Evolutionary conservation across 805 yeast species (phyloP).

Genomic region (Starmerella stigmatis): DNA sequence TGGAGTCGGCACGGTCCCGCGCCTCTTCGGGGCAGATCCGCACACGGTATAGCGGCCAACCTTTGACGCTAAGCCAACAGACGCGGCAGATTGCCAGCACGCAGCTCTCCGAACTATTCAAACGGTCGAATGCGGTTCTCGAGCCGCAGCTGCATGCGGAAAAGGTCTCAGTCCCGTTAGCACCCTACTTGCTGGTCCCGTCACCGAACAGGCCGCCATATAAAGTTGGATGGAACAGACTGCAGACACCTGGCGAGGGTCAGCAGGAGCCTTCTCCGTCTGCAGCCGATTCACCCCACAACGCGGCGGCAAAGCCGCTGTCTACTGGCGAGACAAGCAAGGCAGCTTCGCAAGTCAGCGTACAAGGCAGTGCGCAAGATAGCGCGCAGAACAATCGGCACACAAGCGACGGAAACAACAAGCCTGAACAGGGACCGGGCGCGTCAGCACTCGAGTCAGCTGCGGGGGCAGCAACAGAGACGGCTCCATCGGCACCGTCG

Average conservation of each 20-base stretch:
- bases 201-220: constrained; percentile 24
- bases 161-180: constrained; percentile 19
- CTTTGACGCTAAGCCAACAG: constrained; percentile 18
- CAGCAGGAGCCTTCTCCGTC: no score
- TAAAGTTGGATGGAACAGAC: neutral
- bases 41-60: neutral
- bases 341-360: no score
- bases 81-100: constrained; percentile 19
- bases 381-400: no score
- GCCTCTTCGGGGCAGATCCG: constrained; percentile 9
- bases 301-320: no score
- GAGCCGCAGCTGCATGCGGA: constrained; percentile 16
- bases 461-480: no score
- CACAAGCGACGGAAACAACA: no score
- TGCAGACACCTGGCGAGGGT: no score
- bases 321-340: no score
- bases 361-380: no score
- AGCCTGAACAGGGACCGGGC: no score
- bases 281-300: no score
- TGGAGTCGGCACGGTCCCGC: constrained; percentile 16
- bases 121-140: constrained; percentile 20
- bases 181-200: constrained; percentile 21
- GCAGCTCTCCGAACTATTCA: constrained; percentile 21
- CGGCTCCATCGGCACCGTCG: neutral
- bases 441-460: no score